phyloP scores from a whole-genome alignment of 2,329 filamentous ascomycete species.

The Cladosporium sphaerospermum region DNA sequence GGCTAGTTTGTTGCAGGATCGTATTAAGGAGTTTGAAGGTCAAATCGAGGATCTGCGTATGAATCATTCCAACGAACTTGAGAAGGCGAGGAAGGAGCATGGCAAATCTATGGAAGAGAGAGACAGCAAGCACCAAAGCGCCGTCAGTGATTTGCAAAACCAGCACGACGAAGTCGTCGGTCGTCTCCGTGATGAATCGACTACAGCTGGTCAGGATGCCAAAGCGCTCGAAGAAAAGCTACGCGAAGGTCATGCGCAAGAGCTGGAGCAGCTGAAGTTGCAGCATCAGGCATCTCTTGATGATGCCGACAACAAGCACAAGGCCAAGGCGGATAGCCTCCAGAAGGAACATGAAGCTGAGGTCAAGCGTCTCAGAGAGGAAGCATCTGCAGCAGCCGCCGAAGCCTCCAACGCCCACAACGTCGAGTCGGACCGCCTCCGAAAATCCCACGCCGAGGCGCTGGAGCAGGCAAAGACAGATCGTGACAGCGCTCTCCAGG shows the following conservation, averaged over 20 bases:
- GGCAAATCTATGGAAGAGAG: not conserved
- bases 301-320: not conserved
- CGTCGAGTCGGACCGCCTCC: not conserved
- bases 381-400: not conserved
- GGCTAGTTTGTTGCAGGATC: not conserved
- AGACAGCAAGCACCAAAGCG: not conserved
- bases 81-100: conserved; percentile 10
- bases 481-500: not conserved
- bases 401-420: too few species aligned
- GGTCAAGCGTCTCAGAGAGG: not conserved
- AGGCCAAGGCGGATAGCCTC: not conserved
- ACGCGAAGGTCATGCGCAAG: not conserved
- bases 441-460: not conserved
- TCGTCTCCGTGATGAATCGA: not conserved
- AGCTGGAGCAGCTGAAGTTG: not conserved
- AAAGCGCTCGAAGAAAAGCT: not conserved
- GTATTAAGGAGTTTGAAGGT: conserved; percentile 4
- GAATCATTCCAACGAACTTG: not conserved
- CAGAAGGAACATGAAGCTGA: conserved; percentile 8
- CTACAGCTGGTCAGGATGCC: not conserved
- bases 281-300: not conserved
- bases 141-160: conserved; percentile 6
- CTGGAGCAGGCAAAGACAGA: not conserved
- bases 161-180: conserved; percentile 3
- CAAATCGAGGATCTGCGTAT: conserved; percentile 8